phyloP scores from a whole-genome alignment of 257 asterid species.

The Hygrophila difformis region DNA sequence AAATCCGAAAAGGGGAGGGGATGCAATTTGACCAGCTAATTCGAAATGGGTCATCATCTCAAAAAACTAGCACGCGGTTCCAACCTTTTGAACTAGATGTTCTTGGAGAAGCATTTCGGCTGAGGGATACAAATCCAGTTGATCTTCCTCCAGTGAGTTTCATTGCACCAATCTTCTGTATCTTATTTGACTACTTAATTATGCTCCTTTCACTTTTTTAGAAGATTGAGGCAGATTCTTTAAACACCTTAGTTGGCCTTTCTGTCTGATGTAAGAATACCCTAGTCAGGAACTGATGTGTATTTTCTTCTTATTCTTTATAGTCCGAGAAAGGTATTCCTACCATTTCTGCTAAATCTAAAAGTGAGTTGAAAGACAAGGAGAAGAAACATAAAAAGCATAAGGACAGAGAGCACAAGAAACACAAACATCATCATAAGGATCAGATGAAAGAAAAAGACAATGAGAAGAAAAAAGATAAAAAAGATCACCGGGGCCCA shows the following conservation, averaged over 20 bases:
- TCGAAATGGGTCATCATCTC: conserved; percentile 26
- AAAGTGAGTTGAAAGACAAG: conserved; percentile 51
- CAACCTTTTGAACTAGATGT: conserved; percentile 53
- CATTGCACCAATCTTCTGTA: conserved; percentile 3
- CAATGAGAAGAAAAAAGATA: too few relatives aligned
- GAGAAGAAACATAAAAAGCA: conserved; percentile 55
- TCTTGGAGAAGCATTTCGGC: conserved; percentile 50
- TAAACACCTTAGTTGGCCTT: too few relatives aligned
- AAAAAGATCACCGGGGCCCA: too few relatives aligned
- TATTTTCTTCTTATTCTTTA: conserved; percentile 14
- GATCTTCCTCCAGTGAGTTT: conserved; percentile 43
- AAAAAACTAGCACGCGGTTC: conserved; percentile 36
- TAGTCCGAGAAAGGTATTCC: conserved; percentile 68
- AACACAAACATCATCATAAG: conserved; percentile 62
- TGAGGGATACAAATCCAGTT: conserved; percentile 47
- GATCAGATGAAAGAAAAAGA: conserved; percentile 24
- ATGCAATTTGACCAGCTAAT: conserved; percentile 61
- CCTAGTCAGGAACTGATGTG: background rate
- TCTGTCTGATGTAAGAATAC: background rate
- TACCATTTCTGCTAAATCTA: conserved; percentile 46
- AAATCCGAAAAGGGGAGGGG: conserved; percentile 60
- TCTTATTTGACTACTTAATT: conserved; percentile 5
- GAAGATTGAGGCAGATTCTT: background rate
- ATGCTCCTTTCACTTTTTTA: background rate
- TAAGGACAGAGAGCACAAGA: conserved; percentile 41